A percentile compares a stretch with the other conserved stretches of the same genome.
Conservation (phyloP, 2,329 filamentous ascomycete species). For the Beauveria asiatica region DNA sequence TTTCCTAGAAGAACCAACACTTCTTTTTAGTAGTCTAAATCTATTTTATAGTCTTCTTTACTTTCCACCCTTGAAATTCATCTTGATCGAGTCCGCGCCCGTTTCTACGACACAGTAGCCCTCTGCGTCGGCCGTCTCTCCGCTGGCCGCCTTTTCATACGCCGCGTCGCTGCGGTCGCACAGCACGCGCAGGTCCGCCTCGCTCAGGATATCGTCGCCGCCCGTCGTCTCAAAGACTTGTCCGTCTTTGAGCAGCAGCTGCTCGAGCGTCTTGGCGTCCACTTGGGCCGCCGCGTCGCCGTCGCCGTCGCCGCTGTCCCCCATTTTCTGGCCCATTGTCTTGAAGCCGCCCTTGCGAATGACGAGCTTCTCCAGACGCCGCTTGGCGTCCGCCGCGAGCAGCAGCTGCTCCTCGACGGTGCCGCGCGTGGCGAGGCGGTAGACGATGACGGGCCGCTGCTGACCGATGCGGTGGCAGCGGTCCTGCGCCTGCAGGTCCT, state of each 20-base stretch:
- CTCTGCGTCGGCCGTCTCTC: conserved; percentile 57
- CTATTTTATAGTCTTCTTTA: conserved; percentile 4
- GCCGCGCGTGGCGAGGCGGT: conserved; percentile 83
- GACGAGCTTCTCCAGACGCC: conserved; percentile 84
- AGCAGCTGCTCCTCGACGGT: conserved; percentile 87
- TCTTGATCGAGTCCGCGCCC: conserved; percentile 43
- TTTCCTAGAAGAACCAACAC: neutral
- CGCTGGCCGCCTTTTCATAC: conserved; percentile 66
- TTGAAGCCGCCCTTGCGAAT: conserved; percentile 88
- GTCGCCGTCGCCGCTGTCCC: conserved; percentile 34
- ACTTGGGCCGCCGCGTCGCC: conserved; percentile 36
- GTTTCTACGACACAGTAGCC: conserved; percentile 76
- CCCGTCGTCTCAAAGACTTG: conserved; percentile 50
- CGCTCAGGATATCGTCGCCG: conserved; percentile 59
- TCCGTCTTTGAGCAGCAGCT: conserved; percentile 64
- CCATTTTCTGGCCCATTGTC: conserved; percentile 54
- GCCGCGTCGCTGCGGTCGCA: conserved; percentile 64
- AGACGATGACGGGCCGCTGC: conserved; percentile 83
- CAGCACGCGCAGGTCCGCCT: conserved; percentile 67
- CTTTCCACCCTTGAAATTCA: conserved; percentile 19
- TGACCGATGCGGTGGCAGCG: conserved; percentile 93
- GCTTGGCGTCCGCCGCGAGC: conserved; percentile 82
- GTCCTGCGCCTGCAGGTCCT: conserved; percentile 93
- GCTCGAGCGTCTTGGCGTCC: conserved; percentile 52
- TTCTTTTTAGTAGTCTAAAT: too few relatives aligned